Percentiles rank a stretch among this genome's conserved stretches.
Evolutionary conservation across 169 alveolate genomes (phyloP).

Genomic region (Eimeria zaria): DNA sequence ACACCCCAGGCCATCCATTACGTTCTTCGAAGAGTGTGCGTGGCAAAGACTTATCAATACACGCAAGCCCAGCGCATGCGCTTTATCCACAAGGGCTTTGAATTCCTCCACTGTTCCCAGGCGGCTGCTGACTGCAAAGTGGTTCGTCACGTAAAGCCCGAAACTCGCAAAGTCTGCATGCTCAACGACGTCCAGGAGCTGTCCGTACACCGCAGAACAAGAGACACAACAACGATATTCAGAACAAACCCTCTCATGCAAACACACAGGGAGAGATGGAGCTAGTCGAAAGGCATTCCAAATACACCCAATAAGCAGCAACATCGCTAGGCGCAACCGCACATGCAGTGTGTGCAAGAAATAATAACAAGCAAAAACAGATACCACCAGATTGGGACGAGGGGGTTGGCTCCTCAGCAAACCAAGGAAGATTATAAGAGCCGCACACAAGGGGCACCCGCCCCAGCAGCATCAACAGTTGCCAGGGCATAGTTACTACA

Average conservation of each 20-base stretch:
- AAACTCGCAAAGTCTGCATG: constrained; percentile 96
- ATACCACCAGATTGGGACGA: background rate
- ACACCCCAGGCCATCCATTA: constrained; percentile 94
- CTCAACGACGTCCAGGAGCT: constrained; percentile 95
- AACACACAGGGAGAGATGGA: background rate
- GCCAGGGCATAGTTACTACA: background rate
- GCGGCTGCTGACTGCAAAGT: constrained; percentile 94
- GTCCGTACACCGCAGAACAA: constrained; percentile 43
- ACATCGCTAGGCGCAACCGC: background rate
- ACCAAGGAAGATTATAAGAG: background rate
- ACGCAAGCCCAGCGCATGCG: constrained; percentile 92
- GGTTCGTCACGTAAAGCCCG: constrained; percentile 95
- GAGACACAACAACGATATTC: background rate
- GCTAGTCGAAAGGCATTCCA: background rate
- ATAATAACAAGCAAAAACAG: background rate
- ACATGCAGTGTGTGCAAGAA: background rate
- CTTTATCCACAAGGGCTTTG: constrained; percentile 93
- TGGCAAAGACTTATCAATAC: constrained; percentile 94
- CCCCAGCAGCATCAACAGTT: background rate
- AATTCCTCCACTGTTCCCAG: constrained; percentile 97
- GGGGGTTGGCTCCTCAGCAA: background rate
- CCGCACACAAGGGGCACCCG: background rate
- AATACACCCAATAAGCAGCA: background rate
- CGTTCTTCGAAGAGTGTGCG: constrained; percentile 94
- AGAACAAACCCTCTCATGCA: background rate